These are phyloP conservation scores for Heimioporus punctisporus DNA, from an alignment of 1,284 basidiomycete genomes.

Conservation along the genomic window DNA sequence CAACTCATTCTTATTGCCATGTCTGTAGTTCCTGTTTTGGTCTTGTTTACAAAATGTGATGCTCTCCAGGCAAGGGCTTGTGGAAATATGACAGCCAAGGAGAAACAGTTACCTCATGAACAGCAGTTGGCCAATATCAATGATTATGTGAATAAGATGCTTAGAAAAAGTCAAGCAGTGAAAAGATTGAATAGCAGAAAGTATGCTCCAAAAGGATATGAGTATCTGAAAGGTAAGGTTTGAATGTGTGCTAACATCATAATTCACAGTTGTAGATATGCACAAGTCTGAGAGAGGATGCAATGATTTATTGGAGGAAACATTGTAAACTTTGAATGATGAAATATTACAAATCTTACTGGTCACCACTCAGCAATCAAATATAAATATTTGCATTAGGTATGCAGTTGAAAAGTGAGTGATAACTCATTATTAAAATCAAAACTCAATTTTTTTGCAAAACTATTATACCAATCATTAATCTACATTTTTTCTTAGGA, in stretches of 20 bases:
- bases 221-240: neutral
- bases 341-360: slow-evolving; percentile 6
- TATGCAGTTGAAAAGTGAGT: neutral
- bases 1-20: neutral
- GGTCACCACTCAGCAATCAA: neutral
- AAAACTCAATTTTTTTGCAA: neutral
- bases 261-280: neutral
- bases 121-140: neutral
- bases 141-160: neutral
- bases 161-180: neutral
- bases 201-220: neutral
- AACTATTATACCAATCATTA: too few relatives aligned
- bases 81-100: neutral
- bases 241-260: too few relatives aligned
- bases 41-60: slow-evolving; percentile 1
- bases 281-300: slow-evolving; percentile 3
- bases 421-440: neutral
- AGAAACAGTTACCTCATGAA: neutral
- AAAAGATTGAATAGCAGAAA: neutral
- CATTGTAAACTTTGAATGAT: neutral
- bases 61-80: neutral
- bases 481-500: too few relatives aligned
- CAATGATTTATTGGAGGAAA: neutral
- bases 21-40: neutral
- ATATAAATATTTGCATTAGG: neutral